phyloP scores from a whole-genome alignment of 108 stramenopile genomes.

The Skeletonema tropicum region DNA sequence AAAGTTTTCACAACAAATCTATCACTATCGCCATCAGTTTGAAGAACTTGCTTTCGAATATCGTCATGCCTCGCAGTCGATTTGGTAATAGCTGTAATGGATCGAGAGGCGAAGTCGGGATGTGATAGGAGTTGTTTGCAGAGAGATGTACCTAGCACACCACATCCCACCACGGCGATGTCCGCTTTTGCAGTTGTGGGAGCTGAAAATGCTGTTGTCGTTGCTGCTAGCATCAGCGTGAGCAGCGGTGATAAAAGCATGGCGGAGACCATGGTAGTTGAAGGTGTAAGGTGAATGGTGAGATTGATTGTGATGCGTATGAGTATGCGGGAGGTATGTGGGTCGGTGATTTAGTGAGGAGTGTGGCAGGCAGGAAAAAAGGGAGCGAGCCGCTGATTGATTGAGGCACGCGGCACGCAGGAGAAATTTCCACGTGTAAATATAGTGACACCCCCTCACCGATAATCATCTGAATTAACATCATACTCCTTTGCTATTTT shows the following conservation, averaged over 20 bases:
- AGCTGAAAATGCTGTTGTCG: slow-evolving; percentile 13
- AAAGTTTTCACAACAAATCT: slow-evolving; percentile 55
- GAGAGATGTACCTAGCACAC: slow-evolving; percentile 86
- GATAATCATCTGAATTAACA: no score
- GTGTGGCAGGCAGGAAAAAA: no score
- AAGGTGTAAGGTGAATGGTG: not conserved
- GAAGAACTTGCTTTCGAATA: slow-evolving; percentile 54
- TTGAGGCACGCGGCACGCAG: no score
- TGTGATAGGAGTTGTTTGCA: slow-evolving; percentile 68
- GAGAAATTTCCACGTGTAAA: no score
- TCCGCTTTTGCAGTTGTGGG: slow-evolving; percentile 14
- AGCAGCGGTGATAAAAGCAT: not conserved
- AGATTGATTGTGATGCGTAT: no score
- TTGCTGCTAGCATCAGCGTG: not conserved
- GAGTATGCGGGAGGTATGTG: no score
- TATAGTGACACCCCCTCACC: no score
- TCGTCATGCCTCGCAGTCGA: slow-evolving; percentile 62
- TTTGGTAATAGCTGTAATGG: slow-evolving; percentile 82
- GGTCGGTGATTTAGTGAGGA: no score
- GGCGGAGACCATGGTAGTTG: not conserved
- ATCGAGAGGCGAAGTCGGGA: slow-evolving; percentile 50
- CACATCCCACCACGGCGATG: slow-evolving; percentile 80
- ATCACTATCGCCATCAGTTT: slow-evolving; percentile 19
- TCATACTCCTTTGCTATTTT: no score
- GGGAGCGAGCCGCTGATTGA: no score